Evolutionary conservation across 805 yeast species (phyloP).

Genomic region (Ogataea zsoltii): DNA sequence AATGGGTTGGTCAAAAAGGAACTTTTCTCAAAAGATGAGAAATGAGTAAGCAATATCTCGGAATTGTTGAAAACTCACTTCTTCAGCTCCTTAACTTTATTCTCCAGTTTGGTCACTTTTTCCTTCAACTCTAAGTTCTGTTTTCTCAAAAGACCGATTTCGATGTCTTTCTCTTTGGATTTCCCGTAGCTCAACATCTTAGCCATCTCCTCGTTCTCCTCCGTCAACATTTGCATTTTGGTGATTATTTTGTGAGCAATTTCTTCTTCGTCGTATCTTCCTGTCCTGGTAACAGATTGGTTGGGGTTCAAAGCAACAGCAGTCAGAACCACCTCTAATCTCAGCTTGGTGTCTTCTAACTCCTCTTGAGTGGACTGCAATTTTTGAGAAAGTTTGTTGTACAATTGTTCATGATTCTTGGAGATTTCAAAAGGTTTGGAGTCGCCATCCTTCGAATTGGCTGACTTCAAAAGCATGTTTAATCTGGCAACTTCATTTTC

Average conservation of each 20-base stretch:
- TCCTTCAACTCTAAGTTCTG: slow-evolving; percentile 50
- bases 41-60: not conserved
- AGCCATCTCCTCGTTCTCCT: slow-evolving; percentile 70
- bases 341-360: slow-evolving; percentile 57
- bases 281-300: slow-evolving; percentile 47
- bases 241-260: slow-evolving; percentile 70
- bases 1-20: not conserved
- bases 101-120: slow-evolving; percentile 32
- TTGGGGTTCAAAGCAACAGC: slow-evolving; percentile 54
- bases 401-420: slow-evolving; percentile 35
- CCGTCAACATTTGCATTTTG: slow-evolving; percentile 58
- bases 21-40: not conserved
- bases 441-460: slow-evolving; percentile 26
- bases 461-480: slow-evolving; percentile 45
- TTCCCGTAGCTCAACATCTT: slow-evolving; percentile 76
- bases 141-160: slow-evolving; percentile 57
- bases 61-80: slow-evolving; percentile 8
- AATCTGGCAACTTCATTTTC: slow-evolving; percentile 45
- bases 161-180: slow-evolving; percentile 68
- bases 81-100: slow-evolving; percentile 23
- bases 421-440: slow-evolving; percentile 32
- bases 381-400: slow-evolving; percentile 30
- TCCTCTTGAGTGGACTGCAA: slow-evolving; percentile 41
- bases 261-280: slow-evolving; percentile 73
- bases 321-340: slow-evolving; percentile 63